Conservation (phyloP, 2,329 filamentous ascomycete genomes). For the Orbilia quercus region DNA sequence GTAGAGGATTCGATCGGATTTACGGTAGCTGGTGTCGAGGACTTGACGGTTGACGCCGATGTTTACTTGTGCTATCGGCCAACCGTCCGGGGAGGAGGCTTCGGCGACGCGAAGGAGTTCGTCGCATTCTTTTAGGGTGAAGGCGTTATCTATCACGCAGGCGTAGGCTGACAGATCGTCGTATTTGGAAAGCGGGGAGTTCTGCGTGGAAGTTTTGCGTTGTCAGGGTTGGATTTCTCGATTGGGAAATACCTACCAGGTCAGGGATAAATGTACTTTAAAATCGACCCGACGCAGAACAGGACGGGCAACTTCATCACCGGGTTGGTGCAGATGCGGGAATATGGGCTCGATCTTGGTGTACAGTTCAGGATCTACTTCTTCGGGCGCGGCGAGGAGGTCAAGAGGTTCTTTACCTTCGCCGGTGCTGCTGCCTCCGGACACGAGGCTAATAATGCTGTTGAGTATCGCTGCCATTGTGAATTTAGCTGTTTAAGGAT, state of each 20-base stretch:
- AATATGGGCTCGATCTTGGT: slow-evolving; percentile 45
- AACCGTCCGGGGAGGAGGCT: slow-evolving; percentile 40
- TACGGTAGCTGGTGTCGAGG: slow-evolving; percentile 64
- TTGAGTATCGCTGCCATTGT: slow-evolving; percentile 47
- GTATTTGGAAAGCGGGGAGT: slow-evolving; percentile 33
- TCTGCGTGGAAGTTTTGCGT: slow-evolving; percentile 14
- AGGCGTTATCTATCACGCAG: slow-evolving; percentile 58
- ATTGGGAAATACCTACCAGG: slow-evolving; percentile 14
- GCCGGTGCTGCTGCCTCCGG: slow-evolving; percentile 10
- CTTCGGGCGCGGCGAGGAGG: slow-evolving; percentile 32
- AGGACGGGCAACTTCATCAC: slow-evolving; percentile 30
- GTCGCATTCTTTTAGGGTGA: slow-evolving; percentile 59
- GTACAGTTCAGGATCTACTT: slow-evolving; percentile 46
- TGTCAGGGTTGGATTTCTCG: slow-evolving; percentile 33
- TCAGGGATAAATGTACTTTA: slow-evolving; percentile 23
- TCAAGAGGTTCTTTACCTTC: slow-evolving; percentile 26
- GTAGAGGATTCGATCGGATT: slow-evolving; percentile 82
- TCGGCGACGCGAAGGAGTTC: slow-evolving; percentile 58
- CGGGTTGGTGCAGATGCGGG: slow-evolving; percentile 28
- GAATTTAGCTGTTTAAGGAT: not conserved
- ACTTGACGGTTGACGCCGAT: slow-evolving; percentile 55
- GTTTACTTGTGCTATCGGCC: slow-evolving; percentile 56
- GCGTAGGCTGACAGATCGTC: slow-evolving; percentile 47
- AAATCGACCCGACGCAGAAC: slow-evolving; percentile 40
- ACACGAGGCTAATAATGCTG: slow-evolving; percentile 22